Evolutionary conservation across 306 rosid genomes (phyloP).

Genomic region (Prunus davidiana): DNA sequence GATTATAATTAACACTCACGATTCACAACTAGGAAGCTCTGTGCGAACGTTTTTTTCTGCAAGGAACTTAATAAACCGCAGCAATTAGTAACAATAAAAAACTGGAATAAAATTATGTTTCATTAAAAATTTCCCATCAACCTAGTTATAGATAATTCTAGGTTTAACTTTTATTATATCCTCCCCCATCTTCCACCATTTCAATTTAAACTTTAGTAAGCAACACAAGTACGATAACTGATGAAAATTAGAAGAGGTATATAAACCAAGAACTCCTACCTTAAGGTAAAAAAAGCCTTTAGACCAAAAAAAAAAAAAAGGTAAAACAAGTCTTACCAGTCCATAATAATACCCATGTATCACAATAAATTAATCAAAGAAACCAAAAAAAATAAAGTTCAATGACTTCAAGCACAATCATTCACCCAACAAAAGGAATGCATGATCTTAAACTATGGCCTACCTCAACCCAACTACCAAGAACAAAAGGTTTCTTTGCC

Average conservation of each 20-base stretch:
- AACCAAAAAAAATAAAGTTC: background rate
- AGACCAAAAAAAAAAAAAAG: background rate
- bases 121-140: background rate
- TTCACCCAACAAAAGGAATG: slow-evolving; percentile 18
- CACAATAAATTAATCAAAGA: background rate
- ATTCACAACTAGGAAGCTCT: slow-evolving; percentile 60
- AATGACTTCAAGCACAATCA: background rate
- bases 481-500: slow-evolving; percentile 61
- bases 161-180: background rate
- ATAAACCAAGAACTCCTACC: background rate
- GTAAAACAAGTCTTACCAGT: background rate
- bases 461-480: slow-evolving; percentile 84
- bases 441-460: slow-evolving; percentile 21
- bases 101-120: slow-evolving; percentile 11
- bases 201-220: slow-evolving; percentile 5
- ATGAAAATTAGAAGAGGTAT: background rate
- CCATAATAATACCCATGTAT: background rate
- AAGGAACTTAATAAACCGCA: slow-evolving; percentile 44
- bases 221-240: background rate
- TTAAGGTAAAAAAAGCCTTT: background rate
- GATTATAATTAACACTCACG: slow-evolving; percentile 54
- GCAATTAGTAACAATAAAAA: slow-evolving; percentile 35
- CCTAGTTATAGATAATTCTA: background rate
- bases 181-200: background rate
- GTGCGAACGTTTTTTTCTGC: slow-evolving; percentile 57